Percentiles rank a stretch among this genome's conserved stretches.
Evolutionary conservation across 1,284 basidiomycete species (phyloP).

Genomic region (Trametes pubescens): DNA sequence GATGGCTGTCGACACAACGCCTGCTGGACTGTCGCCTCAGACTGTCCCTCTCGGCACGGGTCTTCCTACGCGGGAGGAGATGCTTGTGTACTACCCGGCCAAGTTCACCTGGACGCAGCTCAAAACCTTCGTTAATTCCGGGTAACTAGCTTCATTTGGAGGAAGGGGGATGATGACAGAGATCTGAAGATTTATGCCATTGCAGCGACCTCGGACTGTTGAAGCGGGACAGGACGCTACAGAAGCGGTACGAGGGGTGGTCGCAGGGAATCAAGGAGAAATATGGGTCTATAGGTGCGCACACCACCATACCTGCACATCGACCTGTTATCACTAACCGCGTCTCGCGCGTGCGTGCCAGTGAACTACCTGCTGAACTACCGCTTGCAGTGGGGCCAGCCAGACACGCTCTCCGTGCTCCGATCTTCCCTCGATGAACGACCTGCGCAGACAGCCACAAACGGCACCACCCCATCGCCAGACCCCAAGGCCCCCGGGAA

Average conservation of each 20-base stretch:
- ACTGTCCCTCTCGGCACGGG: conserved; percentile 58
- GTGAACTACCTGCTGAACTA: conserved; percentile 71
- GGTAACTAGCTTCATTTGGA: conserved; percentile 48
- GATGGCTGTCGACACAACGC: conserved; percentile 20
- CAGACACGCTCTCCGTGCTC: conserved; percentile 65
- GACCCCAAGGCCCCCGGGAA: conserved; percentile 14
- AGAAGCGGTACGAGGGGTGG: conserved; percentile 72
- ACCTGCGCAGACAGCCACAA: neutral
- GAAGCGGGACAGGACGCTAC: conserved; percentile 75
- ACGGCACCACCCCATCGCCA: neutral
- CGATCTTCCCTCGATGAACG: conserved; percentile 37
- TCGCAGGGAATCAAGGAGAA: conserved; percentile 57
- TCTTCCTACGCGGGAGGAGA: conserved; percentile 71
- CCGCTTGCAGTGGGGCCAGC: conserved; percentile 77
- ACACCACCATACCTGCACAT: conserved; percentile 27
- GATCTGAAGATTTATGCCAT: neutral
- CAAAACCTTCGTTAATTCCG: conserved; percentile 79
- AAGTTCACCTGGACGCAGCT: conserved; percentile 80
- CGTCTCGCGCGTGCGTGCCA: conserved; percentile 38
- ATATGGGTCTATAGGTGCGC: conserved; percentile 71
- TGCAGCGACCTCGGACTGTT: conserved; percentile 79
- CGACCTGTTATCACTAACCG: neutral
- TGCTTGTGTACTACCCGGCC: conserved; percentile 71
- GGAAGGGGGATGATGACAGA: neutral
- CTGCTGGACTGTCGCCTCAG: conserved; percentile 24